phyloP scores from a whole-genome alignment of 208 protist species.

The Balamuthia mandrillaris region DNA sequence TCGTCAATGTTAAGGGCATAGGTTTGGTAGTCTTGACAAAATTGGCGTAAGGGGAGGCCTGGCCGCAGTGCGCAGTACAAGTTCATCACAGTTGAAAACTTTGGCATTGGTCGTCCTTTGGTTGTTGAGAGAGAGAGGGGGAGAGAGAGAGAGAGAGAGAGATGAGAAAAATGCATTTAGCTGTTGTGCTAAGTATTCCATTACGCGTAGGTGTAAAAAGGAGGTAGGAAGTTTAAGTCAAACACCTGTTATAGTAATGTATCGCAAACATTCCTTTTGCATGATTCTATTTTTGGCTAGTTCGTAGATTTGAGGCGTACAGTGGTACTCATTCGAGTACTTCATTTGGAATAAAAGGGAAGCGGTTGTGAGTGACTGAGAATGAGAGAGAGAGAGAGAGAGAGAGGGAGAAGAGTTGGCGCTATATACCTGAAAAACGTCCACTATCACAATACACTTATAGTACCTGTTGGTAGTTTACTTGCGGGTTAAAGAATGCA shows the following conservation, averaged over 20 bases:
- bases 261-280: conserved; percentile 20
- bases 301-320: not conserved
- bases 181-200: not conserved
- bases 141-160: not conserved
- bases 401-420: not conserved
- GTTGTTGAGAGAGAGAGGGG: too few relatives aligned
- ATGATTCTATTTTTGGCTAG: not conserved
- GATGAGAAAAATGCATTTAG: not conserved
- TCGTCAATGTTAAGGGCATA: conserved; percentile 29
- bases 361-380: not conserved
- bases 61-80: conserved; percentile 32
- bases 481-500: not conserved
- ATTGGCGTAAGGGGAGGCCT: conserved; percentile 14
- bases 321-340: conserved; percentile 33
- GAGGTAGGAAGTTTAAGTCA: not conserved
- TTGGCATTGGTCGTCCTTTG: not conserved
- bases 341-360: not conserved
- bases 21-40: conserved; percentile 16
- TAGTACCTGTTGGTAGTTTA: conserved; percentile 16
- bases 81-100: not conserved
- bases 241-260: not conserved
- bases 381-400: not conserved
- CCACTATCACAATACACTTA: conserved; percentile 36
- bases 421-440: conserved; percentile 35
- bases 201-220: not conserved